phyloP scores from a whole-genome alignment of 2,329 filamentous ascomycete species.

The Pseudonectria foliicola region DNA sequence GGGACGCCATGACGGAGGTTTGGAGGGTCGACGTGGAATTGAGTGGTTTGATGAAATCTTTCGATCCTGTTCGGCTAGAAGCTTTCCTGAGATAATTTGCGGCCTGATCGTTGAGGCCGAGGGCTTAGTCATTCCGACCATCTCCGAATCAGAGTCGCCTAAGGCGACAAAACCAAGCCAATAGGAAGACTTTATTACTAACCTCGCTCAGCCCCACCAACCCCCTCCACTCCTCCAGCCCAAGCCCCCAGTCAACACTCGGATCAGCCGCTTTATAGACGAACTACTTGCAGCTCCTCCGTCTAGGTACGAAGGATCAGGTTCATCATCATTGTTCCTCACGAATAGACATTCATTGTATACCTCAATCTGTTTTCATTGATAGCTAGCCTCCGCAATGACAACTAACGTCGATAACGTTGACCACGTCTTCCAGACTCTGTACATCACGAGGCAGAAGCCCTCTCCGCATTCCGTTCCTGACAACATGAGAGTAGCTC shows the following conservation, averaged over 20 bases:
- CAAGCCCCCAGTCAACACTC: no score
- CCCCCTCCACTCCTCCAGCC: constrained; percentile 7
- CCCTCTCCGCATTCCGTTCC: constrained; percentile 17
- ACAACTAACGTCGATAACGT: constrained; percentile 26
- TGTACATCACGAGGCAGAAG: constrained; percentile 33
- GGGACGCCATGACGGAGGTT: constrained; percentile 76
- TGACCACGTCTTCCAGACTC: constrained; percentile 29
- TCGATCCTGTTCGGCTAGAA: constrained; percentile 37
- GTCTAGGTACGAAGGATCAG: no score
- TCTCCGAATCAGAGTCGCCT: constrained; percentile 30
- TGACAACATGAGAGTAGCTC: constrained; percentile 29
- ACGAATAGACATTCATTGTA: no score
- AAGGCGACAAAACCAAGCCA: constrained; percentile 19
- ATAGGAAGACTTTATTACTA: constrained; percentile 29
- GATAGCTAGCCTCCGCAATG: constrained; percentile 12
- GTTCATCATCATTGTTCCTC: no score
- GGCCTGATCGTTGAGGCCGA: constrained; percentile 35
- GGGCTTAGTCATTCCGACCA: constrained; percentile 35
- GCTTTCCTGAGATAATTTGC: constrained; percentile 38
- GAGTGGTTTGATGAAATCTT: constrained; percentile 52
- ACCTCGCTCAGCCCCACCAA: constrained; percentile 12
- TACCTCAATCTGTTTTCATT: no score
- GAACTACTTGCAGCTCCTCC: no score
- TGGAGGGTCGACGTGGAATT: constrained; percentile 41
- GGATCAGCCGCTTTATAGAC: no score